Conservation (phyloP, 139 green algal genomes). For the Volvox africanus region DNA sequence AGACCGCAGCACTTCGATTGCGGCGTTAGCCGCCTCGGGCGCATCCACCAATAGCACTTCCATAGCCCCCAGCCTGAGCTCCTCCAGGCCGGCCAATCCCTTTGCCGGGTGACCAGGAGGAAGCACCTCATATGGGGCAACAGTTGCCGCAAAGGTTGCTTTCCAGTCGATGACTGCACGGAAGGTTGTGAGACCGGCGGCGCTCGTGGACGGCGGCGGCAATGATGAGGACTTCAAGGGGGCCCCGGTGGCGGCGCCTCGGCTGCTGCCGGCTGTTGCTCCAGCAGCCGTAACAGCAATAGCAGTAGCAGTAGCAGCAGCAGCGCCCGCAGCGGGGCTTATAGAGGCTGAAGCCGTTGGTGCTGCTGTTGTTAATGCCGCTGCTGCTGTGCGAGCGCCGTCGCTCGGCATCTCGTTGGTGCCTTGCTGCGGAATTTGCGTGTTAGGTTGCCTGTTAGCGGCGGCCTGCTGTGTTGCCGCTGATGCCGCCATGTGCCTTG, state of each 20-base stretch:
- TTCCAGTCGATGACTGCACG: conserved; percentile 6
- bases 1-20: neutral
- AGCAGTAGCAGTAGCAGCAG: neutral
- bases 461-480: too few species aligned
- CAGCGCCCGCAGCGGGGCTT: neutral
- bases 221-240: neutral
- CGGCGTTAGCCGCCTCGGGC: neutral
- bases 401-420: too few species aligned
- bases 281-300: neutral
- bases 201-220: too few species aligned
- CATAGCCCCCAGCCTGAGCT: conserved; percentile 29
- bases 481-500: too few species aligned
- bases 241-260: too few species aligned
- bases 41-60: conserved; percentile 38
- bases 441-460: too few species aligned
- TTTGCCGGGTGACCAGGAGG: conserved; percentile 12
- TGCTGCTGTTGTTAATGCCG: neutral
- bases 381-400: neutral
- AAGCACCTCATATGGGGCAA: conserved; percentile 7
- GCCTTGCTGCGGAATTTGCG: too few species aligned
- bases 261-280: neutral
- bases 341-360: neutral
- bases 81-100: neutral
- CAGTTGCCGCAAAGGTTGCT: neutral
- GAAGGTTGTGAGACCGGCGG: neutral